A percentile compares a stretch with the other conserved stretches of the same genome.
Evolutionary conservation across 1,139 yeast species (phyloP).

Genomic region (Scheffersomyces titani): DNA sequence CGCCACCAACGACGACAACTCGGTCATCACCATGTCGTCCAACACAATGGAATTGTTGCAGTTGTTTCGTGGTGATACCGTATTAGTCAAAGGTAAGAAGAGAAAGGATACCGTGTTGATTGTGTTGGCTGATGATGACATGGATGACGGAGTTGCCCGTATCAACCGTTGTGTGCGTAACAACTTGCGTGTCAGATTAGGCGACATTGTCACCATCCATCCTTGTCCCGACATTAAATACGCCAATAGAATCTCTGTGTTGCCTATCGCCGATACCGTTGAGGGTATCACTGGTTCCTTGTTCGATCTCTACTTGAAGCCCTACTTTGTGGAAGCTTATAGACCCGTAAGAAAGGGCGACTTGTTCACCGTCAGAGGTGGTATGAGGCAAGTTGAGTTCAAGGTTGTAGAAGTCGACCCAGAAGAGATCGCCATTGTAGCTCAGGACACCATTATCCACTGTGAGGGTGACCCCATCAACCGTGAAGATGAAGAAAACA

Average conservation of each 20-base stretch:
- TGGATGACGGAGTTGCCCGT: slow-evolving; percentile 94
- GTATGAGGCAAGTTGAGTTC: slow-evolving; percentile 98
- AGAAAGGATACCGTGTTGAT: slow-evolving; percentile 97
- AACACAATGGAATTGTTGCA: slow-evolving; percentile 94
- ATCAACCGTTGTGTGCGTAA: slow-evolving; percentile 94
- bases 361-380: slow-evolving; percentile 94
- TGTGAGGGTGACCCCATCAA: slow-evolving; percentile 99
- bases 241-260: slow-evolving; percentile 88
- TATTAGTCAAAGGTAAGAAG: slow-evolving; percentile 95
- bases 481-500: slow-evolving; percentile 98
- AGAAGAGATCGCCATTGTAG: slow-evolving; percentile 94
- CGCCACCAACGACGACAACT: slow-evolving; percentile 95
- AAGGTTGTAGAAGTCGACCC: slow-evolving; percentile 99
- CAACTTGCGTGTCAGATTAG: slow-evolving; percentile 90
- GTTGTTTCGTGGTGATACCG: slow-evolving; percentile 97
- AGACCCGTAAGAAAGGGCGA: slow-evolving; percentile 99
- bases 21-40: slow-evolving; percentile 91
- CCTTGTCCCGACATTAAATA: slow-evolving; percentile 98
- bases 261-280: slow-evolving; percentile 97
- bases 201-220: slow-evolving; percentile 87
- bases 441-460: slow-evolving; percentile 97
- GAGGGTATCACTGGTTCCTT: slow-evolving; percentile 98
- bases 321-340: slow-evolving; percentile 97
- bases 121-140: slow-evolving; percentile 94
- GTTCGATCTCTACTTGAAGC: slow-evolving; percentile 94